Evolutionary conservation across 2,329 filamentous ascomycete genomes (phyloP).

Genomic region (Talaromyces atroroseus): DNA sequence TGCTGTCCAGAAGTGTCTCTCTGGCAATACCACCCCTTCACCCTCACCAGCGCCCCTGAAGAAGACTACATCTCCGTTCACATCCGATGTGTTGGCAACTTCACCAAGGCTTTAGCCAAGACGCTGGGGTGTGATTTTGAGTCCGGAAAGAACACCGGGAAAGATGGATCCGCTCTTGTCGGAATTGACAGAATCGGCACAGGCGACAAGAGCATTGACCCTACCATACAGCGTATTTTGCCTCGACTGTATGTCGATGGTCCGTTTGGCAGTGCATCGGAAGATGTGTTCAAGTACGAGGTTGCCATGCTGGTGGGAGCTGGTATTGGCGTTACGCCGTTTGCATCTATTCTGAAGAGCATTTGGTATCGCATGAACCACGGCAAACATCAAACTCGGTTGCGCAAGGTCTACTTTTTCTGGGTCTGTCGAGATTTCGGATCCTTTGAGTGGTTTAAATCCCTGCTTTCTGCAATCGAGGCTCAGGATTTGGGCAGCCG

Average conservation of each 20-base stretch:
- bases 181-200: slow-evolving; percentile 56
- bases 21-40: slow-evolving; percentile 87
- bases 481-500: slow-evolving; percentile 76
- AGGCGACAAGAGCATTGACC: slow-evolving; percentile 53
- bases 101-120: slow-evolving; percentile 64
- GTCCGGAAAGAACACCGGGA: slow-evolving; percentile 27
- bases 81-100: slow-evolving; percentile 76
- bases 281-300: slow-evolving; percentile 68
- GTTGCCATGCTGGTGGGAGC: slow-evolving; percentile 47
- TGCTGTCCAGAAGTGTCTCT: slow-evolving; percentile 81
- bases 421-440: slow-evolving; percentile 87
- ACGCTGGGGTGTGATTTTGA: slow-evolving; percentile 72
- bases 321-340: slow-evolving; percentile 49
- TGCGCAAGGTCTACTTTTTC: slow-evolving; percentile 87
- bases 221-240: slow-evolving; percentile 65
- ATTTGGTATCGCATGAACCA: slow-evolving; percentile 95
- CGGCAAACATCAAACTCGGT: slow-evolving; percentile 67
- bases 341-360: slow-evolving; percentile 61
- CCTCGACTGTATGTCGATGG: slow-evolving; percentile 79
- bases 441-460: slow-evolving; percentile 86
- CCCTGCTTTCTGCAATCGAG: slow-evolving; percentile 75
- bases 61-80: slow-evolving; percentile 88
- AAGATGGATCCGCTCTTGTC: slow-evolving; percentile 56
- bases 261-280: slow-evolving; percentile 78
- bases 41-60: slow-evolving; percentile 77